phyloP scores from a whole-genome alignment of 768 basidiomycete species.

The Phlegmacium glaucopus region DNA sequence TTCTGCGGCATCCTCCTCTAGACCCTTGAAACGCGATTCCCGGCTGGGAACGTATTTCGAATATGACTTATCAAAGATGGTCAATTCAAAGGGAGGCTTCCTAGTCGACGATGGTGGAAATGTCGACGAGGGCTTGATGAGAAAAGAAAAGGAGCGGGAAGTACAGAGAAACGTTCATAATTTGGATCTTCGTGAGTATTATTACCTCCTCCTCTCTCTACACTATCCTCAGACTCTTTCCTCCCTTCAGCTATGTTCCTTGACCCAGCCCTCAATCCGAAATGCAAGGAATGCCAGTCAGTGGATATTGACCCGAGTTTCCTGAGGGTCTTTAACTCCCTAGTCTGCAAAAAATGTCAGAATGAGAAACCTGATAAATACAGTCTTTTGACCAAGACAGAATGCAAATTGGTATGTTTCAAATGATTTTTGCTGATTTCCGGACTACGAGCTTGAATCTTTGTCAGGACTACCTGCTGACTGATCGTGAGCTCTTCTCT shows the following conservation, averaged over 20 bases:
- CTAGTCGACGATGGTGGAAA: slow-evolving; percentile 86
- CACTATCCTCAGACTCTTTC: background rate
- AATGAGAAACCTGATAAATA: slow-evolving; percentile 90
- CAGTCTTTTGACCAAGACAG: slow-evolving; percentile 94
- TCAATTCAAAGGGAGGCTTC: slow-evolving; percentile 96
- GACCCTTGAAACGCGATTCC: slow-evolving; percentile 66
- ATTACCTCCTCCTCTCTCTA: background rate
- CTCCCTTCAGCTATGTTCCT: slow-evolving; percentile 64
- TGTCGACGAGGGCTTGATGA: slow-evolving; percentile 66
- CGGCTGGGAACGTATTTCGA: slow-evolving; percentile 92
- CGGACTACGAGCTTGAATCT: slow-evolving; percentile 7
- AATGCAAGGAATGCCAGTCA: slow-evolving; percentile 84
- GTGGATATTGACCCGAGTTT: slow-evolving; percentile 84
- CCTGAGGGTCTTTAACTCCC: slow-evolving; percentile 76
- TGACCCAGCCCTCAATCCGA: slow-evolving; percentile 72
- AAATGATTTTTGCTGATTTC: background rate
- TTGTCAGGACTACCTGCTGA: slow-evolving; percentile 87
- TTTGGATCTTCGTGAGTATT: slow-evolving; percentile 63
- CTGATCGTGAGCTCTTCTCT: slow-evolving; percentile 63
- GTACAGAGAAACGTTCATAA: slow-evolving; percentile 72
- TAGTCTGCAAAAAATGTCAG: slow-evolving; percentile 90
- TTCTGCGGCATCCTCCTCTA: slow-evolving; percentile 43
- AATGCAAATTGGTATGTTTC: slow-evolving; percentile 83
- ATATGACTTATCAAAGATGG: slow-evolving; percentile 95
- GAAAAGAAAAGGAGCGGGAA: slow-evolving; percentile 82